These are phyloP conservation scores for Flaveria ramosissima DNA, from an alignment of 129 eudicot genomes.

Conservation along the genomic window DNA sequence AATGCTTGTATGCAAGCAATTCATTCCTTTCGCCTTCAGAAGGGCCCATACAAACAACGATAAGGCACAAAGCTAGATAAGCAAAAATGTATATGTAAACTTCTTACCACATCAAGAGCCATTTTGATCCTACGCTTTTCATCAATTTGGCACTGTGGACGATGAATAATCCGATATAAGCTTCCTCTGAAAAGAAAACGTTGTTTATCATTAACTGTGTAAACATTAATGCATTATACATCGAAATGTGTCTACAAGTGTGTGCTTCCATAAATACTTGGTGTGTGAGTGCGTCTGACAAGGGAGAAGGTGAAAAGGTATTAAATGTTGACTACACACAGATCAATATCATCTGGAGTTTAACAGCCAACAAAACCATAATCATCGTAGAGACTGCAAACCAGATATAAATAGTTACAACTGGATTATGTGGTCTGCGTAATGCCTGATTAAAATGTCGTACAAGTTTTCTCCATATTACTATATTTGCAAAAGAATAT, in stretches of 20 bases:
- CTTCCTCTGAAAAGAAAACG: slow-evolving; percentile 65
- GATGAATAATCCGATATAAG: slow-evolving; percentile 94
- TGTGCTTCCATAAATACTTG: slow-evolving; percentile 5
- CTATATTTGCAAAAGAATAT: slow-evolving; percentile 1
- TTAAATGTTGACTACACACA: slow-evolving; percentile 14
- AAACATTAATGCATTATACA: slow-evolving; percentile 12
- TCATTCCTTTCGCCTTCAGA: slow-evolving; percentile 96
- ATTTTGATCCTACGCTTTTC: slow-evolving; percentile 90
- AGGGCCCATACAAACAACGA: slow-evolving; percentile 16
- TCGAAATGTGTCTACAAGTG: slow-evolving; percentile 14
- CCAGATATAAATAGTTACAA: neutral
- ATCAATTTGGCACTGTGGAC: slow-evolving; percentile 96
- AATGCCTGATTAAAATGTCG: neutral
- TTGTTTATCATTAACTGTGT: neutral
- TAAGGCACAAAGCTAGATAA: slow-evolving; percentile 3
- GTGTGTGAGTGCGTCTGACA: slow-evolving; percentile 16
- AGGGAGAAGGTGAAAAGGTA: neutral
- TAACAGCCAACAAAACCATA: neutral
- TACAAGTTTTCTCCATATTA: neutral
- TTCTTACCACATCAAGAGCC: slow-evolving; percentile 99
- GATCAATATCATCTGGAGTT: neutral
- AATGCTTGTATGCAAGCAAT: slow-evolving; percentile 90
- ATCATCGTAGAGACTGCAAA: no score
- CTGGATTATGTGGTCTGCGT: neutral
- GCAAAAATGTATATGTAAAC: slow-evolving; percentile 13